Evolutionary conservation across 441 rosid species (phyloP).

Genomic region (Pelargonium myrrhifolium): DNA sequence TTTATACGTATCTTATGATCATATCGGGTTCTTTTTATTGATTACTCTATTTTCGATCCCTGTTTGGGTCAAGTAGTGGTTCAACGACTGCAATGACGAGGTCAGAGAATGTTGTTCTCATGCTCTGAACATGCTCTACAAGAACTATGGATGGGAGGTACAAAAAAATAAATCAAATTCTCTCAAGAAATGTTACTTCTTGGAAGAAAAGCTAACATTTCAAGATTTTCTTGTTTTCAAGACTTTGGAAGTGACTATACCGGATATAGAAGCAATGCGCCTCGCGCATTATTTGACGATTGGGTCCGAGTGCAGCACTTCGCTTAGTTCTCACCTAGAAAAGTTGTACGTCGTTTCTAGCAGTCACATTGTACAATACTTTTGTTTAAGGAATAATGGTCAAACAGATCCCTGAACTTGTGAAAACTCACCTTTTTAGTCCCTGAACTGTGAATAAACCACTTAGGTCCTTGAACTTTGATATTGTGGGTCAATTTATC

Average conservation of each 20-base stretch:
- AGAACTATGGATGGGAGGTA: slow-evolving; percentile 59
- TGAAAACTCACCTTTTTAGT: too few species aligned
- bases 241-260: slow-evolving; percentile 61
- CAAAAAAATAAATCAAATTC: background rate
- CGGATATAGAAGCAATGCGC: slow-evolving; percentile 66
- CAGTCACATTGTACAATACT: too few species aligned
- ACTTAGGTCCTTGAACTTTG: too few species aligned
- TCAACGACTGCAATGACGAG: slow-evolving; percentile 51
- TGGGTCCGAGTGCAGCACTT: slow-evolving; percentile 48
- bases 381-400: too few species aligned
- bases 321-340: slow-evolving; percentile 40
- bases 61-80: slow-evolving; percentile 51
- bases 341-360: slow-evolving; percentile 33
- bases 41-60: slow-evolving; percentile 22
- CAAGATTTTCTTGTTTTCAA: slow-evolving; percentile 12
- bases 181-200: background rate
- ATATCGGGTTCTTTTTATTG: slow-evolving; percentile 5
- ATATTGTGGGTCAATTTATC: too few species aligned
- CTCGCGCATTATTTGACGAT: slow-evolving; percentile 64
- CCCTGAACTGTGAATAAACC: too few species aligned
- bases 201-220: slow-evolving; percentile 10
- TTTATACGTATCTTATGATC: background rate
- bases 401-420: too few species aligned
- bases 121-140: slow-evolving; percentile 33
- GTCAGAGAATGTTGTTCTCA: slow-evolving; percentile 44